Percentiles rank a stretch among this genome's conserved stretches.
Evolutionary conservation across 2,329 filamentous ascomycete species (phyloP).

Genomic region (Fusarium pseudocircinatum): DNA sequence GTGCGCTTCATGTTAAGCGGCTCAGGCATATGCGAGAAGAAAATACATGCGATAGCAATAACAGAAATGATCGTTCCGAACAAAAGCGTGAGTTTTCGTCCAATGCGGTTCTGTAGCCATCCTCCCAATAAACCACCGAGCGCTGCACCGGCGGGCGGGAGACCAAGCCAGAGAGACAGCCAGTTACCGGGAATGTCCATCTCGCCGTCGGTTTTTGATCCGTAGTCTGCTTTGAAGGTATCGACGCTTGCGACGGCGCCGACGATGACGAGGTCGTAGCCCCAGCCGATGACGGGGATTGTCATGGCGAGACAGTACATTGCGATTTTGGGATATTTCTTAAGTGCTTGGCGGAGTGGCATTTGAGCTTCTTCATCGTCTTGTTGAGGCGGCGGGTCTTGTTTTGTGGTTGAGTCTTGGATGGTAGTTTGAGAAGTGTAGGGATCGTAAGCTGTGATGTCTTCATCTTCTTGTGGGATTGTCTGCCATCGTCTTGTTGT

Average conservation of each 20-base stretch:
- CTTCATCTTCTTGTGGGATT: conserved; percentile 9
- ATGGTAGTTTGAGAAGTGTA: not conserved
- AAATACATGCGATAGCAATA: conserved; percentile 39
- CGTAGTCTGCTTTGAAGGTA: conserved; percentile 44
- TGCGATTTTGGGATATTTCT: conserved; percentile 41
- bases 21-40: conserved; percentile 39
- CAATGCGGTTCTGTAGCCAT: conserved; percentile 43
- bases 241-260: conserved; percentile 44
- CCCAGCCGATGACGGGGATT: conserved; percentile 45
- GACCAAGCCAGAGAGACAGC: conserved; percentile 43
- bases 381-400: not conserved
- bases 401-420: not conserved
- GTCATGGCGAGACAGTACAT: conserved; percentile 42
- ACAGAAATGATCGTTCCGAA: conserved; percentile 40
- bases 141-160: conserved; percentile 37
- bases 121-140: conserved; percentile 41
- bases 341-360: conserved; percentile 40
- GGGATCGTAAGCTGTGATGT: conserved; percentile 8
- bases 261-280: conserved; percentile 43
- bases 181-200: conserved; percentile 41
- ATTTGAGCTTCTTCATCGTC: conserved; percentile 29
- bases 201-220: conserved; percentile 35
- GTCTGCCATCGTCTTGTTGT: conserved; percentile 1
- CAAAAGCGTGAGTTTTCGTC: conserved; percentile 39
- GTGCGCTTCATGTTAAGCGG: conserved; percentile 24